Evolutionary conservation across 1,284 basidiomycete species (phyloP), one percentile per base, ranked within the genome.

Genomic region (Melampsora americana): DNA sequence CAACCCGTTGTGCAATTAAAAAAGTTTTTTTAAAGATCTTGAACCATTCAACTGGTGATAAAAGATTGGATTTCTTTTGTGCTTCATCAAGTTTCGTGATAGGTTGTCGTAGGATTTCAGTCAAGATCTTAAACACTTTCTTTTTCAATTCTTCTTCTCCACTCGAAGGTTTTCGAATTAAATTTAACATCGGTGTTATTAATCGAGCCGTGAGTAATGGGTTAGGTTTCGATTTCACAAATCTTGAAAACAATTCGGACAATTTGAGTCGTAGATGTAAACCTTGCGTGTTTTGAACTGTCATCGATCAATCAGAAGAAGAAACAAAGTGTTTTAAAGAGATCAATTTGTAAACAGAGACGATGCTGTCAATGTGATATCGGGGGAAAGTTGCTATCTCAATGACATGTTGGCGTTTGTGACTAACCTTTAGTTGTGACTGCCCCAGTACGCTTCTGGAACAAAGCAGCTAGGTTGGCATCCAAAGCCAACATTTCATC

Each of bases 401-500:
- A 53, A 53, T 20, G 39, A 6, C 39, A 42, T 9, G 39, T 1
- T 42, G 11, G 39, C 6, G 1, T 42, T 12, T 28, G 30, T 9
- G 28, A 60, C 62, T 12, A 60, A 74, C 71, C 44, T 67, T 59
- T 60, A 32, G 71, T 20, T 16, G 53, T 26, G 23, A 59, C 61
- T 61, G 66, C 66, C 0, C 64, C 71, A 18, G 64, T 44, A 42
- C 56, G 71, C 35, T 46, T 64, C 28, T 74, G 53, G 44, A 74
- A 74, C 20, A 74, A 30, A 23, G 62, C 64, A 23, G 71, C 71
- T 18, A 74, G 50, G 39, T 74, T 66, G 26, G 65, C 62, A 66
- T 74, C 71, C 20, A 74, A 61, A 18, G 71, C 71, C 50, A 74
- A 62, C 71, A 74, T 74, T 56, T 74, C 64, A 60, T 74, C 71